Evolutionary conservation across 1,284 basidiomycete species (phyloP), one percentile per base, ranked within the genome.

Genomic region (Irpex sp.): DNA sequence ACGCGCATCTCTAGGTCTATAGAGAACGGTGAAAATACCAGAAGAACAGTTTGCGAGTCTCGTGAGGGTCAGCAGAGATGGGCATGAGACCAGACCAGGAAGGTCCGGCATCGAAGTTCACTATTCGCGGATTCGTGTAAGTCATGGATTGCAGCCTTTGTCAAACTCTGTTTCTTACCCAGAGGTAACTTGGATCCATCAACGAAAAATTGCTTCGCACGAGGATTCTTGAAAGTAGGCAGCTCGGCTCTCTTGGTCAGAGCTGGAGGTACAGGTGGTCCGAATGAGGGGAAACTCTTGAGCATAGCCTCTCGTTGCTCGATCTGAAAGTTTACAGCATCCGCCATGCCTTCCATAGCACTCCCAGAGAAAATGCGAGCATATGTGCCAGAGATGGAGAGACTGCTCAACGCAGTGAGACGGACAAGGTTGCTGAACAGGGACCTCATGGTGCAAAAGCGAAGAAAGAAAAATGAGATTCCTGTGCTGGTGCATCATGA

Each of bases 21-120:
- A 3, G 21, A 19, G 12, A 28, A 21, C 5, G 14, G 28, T 14
- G 19, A 14, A 14, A 42, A 33, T 39, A 74, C 79, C 79, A 81
- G 67, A 81, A 81, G 70, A 79, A 82, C 6, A 81, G 68, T 66
- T 81, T 76, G 16, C 75, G 67, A 0, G 74, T 75, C 66, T 78
- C 77, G 45, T 76, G 70, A 5, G 65, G 61, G 14, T 72, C 67
- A 4, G 66, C 65, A 5, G 73, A 74, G 39, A 78, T 76, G 2
- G 77, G 75, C 69, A 78, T 69, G 18, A 78, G 65, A 2, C 77
- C 77, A 8, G 76, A 65, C 74, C 75, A 79, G 1, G 74, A 75
- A 12, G 75, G 74, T 9, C 77, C 77, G 3, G 73, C 74, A 60
- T 78, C 77, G 63, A 77, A 77, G 47, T 72, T 70, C 0, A 78